phyloP scores from a whole-genome alignment of 179 eudicot genomes.

The Carnegiea gigantea region DNA sequence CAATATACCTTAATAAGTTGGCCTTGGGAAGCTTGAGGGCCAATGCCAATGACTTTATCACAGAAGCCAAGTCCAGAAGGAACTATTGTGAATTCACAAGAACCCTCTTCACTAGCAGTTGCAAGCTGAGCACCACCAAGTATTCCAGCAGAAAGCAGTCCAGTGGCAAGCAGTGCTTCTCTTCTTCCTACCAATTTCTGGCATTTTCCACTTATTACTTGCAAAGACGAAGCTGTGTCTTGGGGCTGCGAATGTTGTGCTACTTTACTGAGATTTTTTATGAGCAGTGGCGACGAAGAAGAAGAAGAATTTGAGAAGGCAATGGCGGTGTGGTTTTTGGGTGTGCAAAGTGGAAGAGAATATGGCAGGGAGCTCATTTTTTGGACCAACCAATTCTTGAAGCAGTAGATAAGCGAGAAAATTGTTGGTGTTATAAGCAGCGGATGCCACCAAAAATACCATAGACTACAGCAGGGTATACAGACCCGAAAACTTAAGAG shows the following conservation, averaged over 20 bases:
- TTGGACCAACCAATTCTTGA: constrained; percentile 9
- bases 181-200: constrained; percentile 14
- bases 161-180: background rate
- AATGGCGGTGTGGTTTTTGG: background rate
- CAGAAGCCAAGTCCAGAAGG: constrained; percentile 6
- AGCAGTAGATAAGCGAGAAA: too few species aligned
- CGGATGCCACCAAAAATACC: too few species aligned
- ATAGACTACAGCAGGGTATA: too few species aligned
- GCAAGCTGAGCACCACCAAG: background rate
- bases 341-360: background rate
- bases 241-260: background rate
- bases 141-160: background rate
- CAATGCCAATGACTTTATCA: constrained; percentile 8
- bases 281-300: background rate
- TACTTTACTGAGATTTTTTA: background rate
- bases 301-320: background rate
- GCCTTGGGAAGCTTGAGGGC: constrained; percentile 11
- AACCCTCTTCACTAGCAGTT: background rate
- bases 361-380: constrained; percentile 10
- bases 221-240: background rate
- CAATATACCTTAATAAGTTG: constrained; percentile 9
- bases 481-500: too few species aligned
- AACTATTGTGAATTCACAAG: background rate
- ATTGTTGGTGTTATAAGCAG: too few species aligned
- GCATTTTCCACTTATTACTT: background rate